These are phyloP conservation scores for Aspergillus awamori DNA, from an alignment of 2,329 filamentous ascomycete species.

Conservation along the genomic window DNA sequence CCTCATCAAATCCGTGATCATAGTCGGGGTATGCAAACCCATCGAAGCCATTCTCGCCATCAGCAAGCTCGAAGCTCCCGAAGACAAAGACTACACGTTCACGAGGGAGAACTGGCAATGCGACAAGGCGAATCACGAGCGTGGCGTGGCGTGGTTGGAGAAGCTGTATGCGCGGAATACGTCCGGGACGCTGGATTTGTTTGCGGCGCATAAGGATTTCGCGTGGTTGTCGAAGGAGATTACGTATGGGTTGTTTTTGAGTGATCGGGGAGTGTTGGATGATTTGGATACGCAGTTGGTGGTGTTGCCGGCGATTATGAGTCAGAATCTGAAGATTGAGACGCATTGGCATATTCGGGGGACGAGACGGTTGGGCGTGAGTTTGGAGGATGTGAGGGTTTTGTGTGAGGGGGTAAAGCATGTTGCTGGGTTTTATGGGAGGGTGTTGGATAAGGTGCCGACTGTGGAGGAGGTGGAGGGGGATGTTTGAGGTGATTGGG, in stretches of 20 bases:
- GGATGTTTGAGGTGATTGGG: conserved; percentile 27
- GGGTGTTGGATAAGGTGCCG: conserved; percentile 34
- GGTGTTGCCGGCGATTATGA: conserved; percentile 49
- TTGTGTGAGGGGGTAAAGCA: conserved; percentile 36
- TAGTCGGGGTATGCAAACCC: conserved; percentile 66
- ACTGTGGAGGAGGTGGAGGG: conserved; percentile 36
- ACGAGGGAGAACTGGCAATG: conserved; percentile 63
- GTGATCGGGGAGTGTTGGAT: conserved; percentile 45
- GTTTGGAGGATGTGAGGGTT: conserved; percentile 45
- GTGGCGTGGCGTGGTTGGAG: conserved; percentile 59
- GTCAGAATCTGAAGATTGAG: conserved; percentile 46
- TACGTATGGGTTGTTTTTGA: conserved; percentile 63
- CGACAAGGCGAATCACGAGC: conserved; percentile 57
- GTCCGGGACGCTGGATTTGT: conserved; percentile 34
- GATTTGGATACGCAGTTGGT: conserved; percentile 50
- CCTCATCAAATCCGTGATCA: conserved; percentile 60
- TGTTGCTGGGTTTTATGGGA: conserved; percentile 33
- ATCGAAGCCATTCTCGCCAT: conserved; percentile 64
- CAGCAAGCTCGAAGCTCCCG: conserved; percentile 52
- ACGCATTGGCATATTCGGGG: conserved; percentile 52
- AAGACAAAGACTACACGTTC: conserved; percentile 60
- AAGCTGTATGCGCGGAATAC: conserved; percentile 59
- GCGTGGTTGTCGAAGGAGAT: conserved; percentile 73
- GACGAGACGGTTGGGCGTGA: conserved; percentile 43
- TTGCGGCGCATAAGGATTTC: conserved; percentile 53